These are phyloP conservation scores for Rubia peregrina DNA, from an alignment of 305 asterid genomes.

Conservation along the genomic window DNA sequence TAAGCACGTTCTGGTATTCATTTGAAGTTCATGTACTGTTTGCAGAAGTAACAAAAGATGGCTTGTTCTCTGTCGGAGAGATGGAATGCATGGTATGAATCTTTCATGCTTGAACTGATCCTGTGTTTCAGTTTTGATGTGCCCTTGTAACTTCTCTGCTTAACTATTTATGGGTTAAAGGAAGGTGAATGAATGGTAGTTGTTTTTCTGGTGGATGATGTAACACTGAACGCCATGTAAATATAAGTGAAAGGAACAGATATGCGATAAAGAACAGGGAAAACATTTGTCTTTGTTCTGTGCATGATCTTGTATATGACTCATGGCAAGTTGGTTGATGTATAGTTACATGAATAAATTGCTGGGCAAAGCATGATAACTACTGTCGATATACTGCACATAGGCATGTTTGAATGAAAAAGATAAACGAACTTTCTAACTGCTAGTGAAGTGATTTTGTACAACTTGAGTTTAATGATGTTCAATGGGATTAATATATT, in stretches of 20 bases:
- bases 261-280: neutral
- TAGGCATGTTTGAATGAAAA: neutral
- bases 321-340: neutral
- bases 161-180: neutral
- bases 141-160: slow-evolving; percentile 9
- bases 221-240: neutral
- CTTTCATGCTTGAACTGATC: slow-evolving; percentile 1
- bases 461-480: slow-evolving; percentile 9
- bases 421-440: neutral
- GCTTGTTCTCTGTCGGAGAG: slow-evolving; percentile 97
- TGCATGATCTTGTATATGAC: neutral
- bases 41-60: slow-evolving; percentile 97
- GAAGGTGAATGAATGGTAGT: neutral
- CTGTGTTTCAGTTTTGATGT: slow-evolving; percentile 14
- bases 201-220: neutral
- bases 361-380: neutral
- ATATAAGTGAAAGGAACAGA: neutral
- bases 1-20: slow-evolving; percentile 20
- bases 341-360: neutral
- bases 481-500: slow-evolving; percentile 18
- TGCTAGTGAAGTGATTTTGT: neutral
- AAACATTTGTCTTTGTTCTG: neutral
- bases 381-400: neutral
- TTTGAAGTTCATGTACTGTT: slow-evolving; percentile 20
- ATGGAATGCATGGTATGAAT: slow-evolving; percentile 95